These are phyloP conservation scores for Cryomyces antarcticus DNA, from an alignment of 495 filamentous ascomycete species.

Conservation along the genomic window DNA sequence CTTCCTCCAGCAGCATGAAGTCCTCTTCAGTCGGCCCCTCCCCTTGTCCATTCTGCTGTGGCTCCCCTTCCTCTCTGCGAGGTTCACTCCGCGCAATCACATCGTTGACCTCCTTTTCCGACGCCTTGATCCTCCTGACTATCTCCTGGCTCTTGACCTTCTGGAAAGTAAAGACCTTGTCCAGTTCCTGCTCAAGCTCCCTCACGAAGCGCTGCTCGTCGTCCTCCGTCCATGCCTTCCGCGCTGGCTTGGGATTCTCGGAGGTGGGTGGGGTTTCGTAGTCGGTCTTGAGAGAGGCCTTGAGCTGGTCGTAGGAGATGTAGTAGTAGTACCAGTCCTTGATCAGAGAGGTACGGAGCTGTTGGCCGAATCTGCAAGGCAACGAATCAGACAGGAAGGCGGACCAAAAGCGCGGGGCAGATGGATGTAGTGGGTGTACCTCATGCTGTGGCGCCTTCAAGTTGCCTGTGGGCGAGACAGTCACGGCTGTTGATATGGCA, in stretches of 20 bases:
- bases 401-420: no score
- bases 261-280: conserved; percentile 35
- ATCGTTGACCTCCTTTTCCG: conserved; percentile 73
- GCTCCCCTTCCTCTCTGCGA: conserved; percentile 16
- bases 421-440: no score
- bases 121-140: conserved; percentile 63
- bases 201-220: conserved; percentile 79
- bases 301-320: conserved; percentile 90
- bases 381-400: no score
- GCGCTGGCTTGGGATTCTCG: conserved; percentile 31
- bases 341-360: conserved; percentile 81
- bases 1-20: conserved; percentile 83
- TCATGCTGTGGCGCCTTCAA: no score
- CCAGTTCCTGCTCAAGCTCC: conserved; percentile 72
- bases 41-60: conserved; percentile 13
- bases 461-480: no score
- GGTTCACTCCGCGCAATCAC: conserved; percentile 55
- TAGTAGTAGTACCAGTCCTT: conserved; percentile 94
- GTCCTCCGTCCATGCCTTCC: conserved; percentile 69
- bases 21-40: conserved; percentile 66
- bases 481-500: no score
- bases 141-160: conserved; percentile 91
- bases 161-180: conserved; percentile 93
- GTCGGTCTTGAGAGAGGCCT: conserved; percentile 60
- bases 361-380: conserved; percentile 68